Evolutionary conservation across 2,329 filamentous ascomycete species (phyloP).

Genomic region (Ophiostoma sp.): DNA sequence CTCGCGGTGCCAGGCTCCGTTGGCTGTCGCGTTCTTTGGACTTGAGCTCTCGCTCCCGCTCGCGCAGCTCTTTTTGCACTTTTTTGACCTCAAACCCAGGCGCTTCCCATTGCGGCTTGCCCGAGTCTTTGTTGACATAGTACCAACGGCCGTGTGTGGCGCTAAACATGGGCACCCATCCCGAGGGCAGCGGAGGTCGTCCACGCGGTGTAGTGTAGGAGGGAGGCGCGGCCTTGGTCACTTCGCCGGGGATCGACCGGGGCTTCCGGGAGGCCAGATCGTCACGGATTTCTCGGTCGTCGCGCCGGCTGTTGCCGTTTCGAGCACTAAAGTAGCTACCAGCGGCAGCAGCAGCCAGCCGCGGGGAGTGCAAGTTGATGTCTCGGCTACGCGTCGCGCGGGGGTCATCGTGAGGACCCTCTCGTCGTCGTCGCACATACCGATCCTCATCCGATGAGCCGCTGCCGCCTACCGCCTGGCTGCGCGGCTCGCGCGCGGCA

Average conservation of each 20-base stretch:
- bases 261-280: background rate
- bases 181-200: conserved; percentile 50
- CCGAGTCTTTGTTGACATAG: conserved; percentile 57
- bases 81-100: conserved; percentile 33
- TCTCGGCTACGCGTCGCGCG: background rate
- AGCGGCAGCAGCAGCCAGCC: background rate
- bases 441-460: background rate
- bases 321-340: conserved; percentile 8
- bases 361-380: conserved; percentile 7
- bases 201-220: conserved; percentile 34
- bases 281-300: background rate
- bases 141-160: conserved; percentile 55
- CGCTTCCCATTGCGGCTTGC: conserved; percentile 58
- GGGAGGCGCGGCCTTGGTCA: background rate
- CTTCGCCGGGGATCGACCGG: background rate
- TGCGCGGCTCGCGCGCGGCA: background rate
- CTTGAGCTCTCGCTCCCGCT: background rate
- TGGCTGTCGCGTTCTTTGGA: background rate
- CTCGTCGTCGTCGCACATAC: background rate
- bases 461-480: background rate
- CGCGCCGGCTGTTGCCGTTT: background rate
- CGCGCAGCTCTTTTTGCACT: background rate
- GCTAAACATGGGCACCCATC: conserved; percentile 59
- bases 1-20: background rate
- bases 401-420: background rate